Percentiles rank a stretch among this genome's conserved stretches.
phyloP scores from a whole-genome alignment of 352 stramenopile genomes.

The Globisporangium solare region DNA sequence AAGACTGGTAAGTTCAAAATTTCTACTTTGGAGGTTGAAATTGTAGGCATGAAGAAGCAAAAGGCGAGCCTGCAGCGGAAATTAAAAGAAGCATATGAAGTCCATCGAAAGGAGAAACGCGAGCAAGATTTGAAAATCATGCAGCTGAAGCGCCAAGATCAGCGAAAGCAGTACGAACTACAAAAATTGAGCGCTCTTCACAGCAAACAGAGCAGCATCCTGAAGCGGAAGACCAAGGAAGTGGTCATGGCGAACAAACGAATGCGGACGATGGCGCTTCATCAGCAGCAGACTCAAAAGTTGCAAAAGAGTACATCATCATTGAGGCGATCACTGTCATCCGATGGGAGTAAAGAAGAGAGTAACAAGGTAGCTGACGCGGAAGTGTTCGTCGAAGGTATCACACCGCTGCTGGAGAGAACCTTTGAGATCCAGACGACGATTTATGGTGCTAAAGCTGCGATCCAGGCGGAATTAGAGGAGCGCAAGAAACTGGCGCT shows the following conservation, averaged over 20 bases:
- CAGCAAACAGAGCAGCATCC: constrained; percentile 36
- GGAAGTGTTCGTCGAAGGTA: constrained; percentile 19
- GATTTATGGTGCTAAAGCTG: constrained; percentile 42
- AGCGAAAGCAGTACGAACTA: constrained; percentile 48
- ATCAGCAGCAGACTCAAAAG: constrained; percentile 27
- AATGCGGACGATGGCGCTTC: constrained; percentile 26
- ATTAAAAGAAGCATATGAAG: constrained; percentile 30
- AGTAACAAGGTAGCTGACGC: constrained; percentile 4
- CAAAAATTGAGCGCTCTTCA: constrained; percentile 39
- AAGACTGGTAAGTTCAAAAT: constrained; percentile 44
- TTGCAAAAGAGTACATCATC: constrained; percentile 10
- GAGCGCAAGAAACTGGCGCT: constrained; percentile 47
- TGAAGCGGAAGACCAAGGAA: constrained; percentile 67
- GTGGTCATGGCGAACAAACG: constrained; percentile 37
- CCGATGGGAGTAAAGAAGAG: constrained; percentile 2
- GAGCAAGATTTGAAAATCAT: constrained; percentile 42
- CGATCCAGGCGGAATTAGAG: constrained; percentile 44
- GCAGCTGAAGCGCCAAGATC: constrained; percentile 52
- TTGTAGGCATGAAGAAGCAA: constrained; percentile 45
- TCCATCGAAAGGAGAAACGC: constrained; percentile 38
- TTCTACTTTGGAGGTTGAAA: constrained; percentile 38
- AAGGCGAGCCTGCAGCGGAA: constrained; percentile 34
- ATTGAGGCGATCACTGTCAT: background rate
- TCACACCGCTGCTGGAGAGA: constrained; percentile 31
- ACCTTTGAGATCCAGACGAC: constrained; percentile 41